phyloP scores from a whole-genome alignment of 2,329 filamentous ascomycete species.

The Verticillium zaregamsianum region DNA sequence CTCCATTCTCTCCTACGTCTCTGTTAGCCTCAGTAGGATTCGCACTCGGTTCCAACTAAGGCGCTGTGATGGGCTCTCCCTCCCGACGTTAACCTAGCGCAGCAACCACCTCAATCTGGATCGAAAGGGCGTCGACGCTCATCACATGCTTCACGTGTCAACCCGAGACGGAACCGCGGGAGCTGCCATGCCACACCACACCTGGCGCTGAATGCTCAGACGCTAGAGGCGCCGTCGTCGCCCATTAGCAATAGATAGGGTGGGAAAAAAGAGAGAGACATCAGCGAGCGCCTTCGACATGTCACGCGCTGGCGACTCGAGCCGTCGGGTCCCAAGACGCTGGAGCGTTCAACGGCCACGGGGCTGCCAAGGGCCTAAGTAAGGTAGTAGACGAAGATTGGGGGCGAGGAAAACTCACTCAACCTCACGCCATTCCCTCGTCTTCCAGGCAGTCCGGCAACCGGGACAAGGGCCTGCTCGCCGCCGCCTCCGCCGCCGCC shows the following conservation, averaged over 20 bases:
- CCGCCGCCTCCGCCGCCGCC: not conserved
- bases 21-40: not conserved
- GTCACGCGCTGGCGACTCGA: not conserved
- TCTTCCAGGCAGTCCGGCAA: not conserved
- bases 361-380: not conserved
- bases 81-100: not conserved
- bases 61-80: not conserved
- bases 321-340: not conserved
- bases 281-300: not conserved
- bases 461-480: not conserved
- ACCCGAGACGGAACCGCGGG: not conserved
- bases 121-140: not conserved
- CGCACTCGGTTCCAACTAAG: not conserved
- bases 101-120: not conserved
- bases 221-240: not conserved
- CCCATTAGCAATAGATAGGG: no score
- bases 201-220: not conserved
- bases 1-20: not conserved
- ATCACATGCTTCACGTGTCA: not conserved
- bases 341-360: not conserved
- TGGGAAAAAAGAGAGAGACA: not conserved
- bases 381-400: not conserved
- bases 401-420: not conserved
- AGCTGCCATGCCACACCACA: no score
- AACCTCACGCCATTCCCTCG: not conserved